These are phyloP conservation scores for Tolypocladium ovalisporum DNA, from an alignment of 2,329 filamentous ascomycete genomes.

Conservation along the genomic window DNA sequence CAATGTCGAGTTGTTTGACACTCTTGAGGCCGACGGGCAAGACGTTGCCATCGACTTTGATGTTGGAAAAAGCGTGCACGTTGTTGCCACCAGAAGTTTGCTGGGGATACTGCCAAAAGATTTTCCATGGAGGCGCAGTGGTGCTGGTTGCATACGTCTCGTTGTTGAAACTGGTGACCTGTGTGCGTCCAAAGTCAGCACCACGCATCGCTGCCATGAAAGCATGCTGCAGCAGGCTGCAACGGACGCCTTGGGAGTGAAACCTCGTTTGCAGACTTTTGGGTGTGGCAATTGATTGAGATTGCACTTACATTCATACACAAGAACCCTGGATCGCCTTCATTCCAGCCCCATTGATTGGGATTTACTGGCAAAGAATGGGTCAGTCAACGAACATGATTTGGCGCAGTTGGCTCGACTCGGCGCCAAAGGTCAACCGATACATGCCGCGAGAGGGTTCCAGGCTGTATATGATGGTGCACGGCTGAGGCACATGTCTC, in stretches of 20 bases:
- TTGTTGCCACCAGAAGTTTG: conserved; percentile 17
- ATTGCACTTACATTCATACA: conserved; percentile 40
- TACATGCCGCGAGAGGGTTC: no score
- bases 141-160: conserved; percentile 34
- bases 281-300: not conserved
- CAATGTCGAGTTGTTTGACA: conserved; percentile 29
- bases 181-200: not conserved
- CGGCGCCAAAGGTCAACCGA: not conserved
- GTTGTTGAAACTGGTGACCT: conserved; percentile 40
- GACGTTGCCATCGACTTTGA: conserved; percentile 30
- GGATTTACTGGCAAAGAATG: conserved; percentile 33
- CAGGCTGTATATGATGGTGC: no score
- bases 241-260: not conserved
- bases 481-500: not conserved
- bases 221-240: not conserved
- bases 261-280: not conserved
- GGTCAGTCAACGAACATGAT: conserved; percentile 1
- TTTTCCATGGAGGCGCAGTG: conserved; percentile 36
- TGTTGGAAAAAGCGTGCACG: conserved; percentile 46
- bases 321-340: conserved; percentile 25
- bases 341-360: conserved; percentile 40
- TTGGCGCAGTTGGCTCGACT: not conserved
- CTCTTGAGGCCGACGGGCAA: conserved; percentile 30
- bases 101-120: conserved; percentile 41
- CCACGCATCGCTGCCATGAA: not conserved